Evolutionary conservation across 1,284 basidiomycete genomes (phyloP), one percentile per base, ranked within the genome.

Genomic region (Trichosporon ovoides): DNA sequence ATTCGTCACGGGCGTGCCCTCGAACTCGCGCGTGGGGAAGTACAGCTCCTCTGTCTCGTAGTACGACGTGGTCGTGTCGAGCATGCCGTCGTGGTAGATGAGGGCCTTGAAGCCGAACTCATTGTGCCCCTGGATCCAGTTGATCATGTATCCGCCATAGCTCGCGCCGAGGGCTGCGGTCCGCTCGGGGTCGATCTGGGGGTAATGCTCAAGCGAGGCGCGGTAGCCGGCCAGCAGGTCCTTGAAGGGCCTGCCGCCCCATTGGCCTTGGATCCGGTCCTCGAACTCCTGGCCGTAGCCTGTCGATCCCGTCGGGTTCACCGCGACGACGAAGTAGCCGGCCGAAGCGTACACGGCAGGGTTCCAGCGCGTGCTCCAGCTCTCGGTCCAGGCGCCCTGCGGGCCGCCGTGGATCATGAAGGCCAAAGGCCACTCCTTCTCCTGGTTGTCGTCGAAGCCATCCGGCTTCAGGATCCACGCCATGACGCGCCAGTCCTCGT

Each of bases 121-220:
- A 13, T 92, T 91, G 75, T 95, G 90, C 0, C 91, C 89, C 76
- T 93, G 88, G 61, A 95, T 92, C 90, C 89, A 96, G 75, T 92
- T 95, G 49, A 73, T 63, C 73, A 77, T 77, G 67, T 75, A 78
- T 6, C 79, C 79, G 35, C 79, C 79, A 56, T 78, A 80, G 7
- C 66, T 70, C 0, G 74, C 79, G 11, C 79, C 79, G 1, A 77
- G 67, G 35, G 87, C 89, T 3, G 88, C 89, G 5, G 88, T 86
- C 7, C 90, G 82, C 56, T 89, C 84, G 1, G 83, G 66, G 75
- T 96, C 89, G 63, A 95, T 87, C 80, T 91, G 87, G 4, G 89
- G 87, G 70, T 85, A 87, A 52, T 81, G 77, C 2, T 86, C 77
- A 48, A 92, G 77, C 14, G 84, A 81, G 67, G 87, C 80, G 59